These are phyloP conservation scores for Ustilago loliicola DNA, from an alignment of 1,284 basidiomycete species.

Conservation along the genomic window DNA sequence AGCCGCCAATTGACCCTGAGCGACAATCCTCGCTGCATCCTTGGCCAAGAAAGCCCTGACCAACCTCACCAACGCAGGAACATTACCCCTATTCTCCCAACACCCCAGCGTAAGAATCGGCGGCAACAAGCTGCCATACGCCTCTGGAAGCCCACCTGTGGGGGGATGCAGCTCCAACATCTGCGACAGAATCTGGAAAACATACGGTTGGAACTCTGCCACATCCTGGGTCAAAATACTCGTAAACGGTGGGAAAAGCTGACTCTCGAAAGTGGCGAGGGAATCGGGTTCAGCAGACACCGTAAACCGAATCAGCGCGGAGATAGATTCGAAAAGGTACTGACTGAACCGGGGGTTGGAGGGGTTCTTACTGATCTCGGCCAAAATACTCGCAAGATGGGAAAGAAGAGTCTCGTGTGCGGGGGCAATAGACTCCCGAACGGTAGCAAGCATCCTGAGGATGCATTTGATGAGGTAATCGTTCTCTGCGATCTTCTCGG, in stretches of 20 bases:
- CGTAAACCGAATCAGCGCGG: slow-evolving; percentile 87
- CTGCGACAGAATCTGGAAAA: slow-evolving; percentile 96
- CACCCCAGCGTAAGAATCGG: slow-evolving; percentile 86
- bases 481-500: slow-evolving; percentile 96
- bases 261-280: slow-evolving; percentile 82
- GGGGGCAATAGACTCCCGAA: slow-evolving; percentile 81
- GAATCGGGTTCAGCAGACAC: slow-evolving; percentile 77
- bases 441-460: slow-evolving; percentile 93
- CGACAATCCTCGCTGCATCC: slow-evolving; percentile 80
- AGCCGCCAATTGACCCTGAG: slow-evolving; percentile 80
- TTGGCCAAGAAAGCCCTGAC: slow-evolving; percentile 85
- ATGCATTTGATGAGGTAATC: slow-evolving; percentile 98
- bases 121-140: slow-evolving; percentile 84
- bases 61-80: slow-evolving; percentile 91
- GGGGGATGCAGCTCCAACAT: slow-evolving; percentile 85
- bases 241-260: slow-evolving; percentile 85
- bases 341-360: slow-evolving; percentile 98
- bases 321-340: slow-evolving; percentile 94
- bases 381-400: slow-evolving; percentile 84
- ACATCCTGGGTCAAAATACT: slow-evolving; percentile 91
- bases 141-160: slow-evolving; percentile 75
- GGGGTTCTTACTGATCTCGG: slow-evolving; percentile 91
- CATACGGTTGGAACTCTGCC: slow-evolving; percentile 96
- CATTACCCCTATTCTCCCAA: slow-evolving; percentile 96
- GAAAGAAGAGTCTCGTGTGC: slow-evolving; percentile 79